Percentiles rank a stretch among this genome's conserved stretches.
phyloP scores from a whole-genome alignment of 1,284 basidiomycete species.

The Gomphus bonarii region DNA sequence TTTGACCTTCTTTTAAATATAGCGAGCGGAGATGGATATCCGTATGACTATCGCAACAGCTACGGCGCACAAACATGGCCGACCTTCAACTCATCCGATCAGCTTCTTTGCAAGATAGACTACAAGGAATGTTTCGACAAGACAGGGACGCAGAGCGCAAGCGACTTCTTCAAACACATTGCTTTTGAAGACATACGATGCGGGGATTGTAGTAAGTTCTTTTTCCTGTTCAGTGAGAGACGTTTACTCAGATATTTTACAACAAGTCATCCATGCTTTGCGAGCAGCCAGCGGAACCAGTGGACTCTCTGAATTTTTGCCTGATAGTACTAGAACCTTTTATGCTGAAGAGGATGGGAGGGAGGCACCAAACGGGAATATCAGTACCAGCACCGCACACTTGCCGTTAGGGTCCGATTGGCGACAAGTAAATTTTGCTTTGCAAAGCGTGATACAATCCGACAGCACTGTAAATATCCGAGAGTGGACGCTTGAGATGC shows the following conservation, averaged over 20 bases:
- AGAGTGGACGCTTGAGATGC: conserved; percentile 28
- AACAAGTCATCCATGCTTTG: conserved; percentile 33
- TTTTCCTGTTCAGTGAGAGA: neutral
- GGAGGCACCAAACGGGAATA: neutral
- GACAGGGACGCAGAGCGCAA: conserved; percentile 17
- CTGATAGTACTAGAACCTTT: conserved; percentile 17
- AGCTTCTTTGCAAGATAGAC: conserved; percentile 18
- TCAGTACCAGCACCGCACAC: conserved; percentile 22
- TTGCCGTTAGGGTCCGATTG: conserved; percentile 32
- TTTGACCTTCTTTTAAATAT: neutral
- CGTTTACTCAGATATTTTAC: neutral
- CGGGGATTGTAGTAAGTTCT: conserved; percentile 37
- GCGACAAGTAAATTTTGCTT: conserved; percentile 30
- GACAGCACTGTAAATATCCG: conserved; percentile 25
- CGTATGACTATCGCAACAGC: conserved; percentile 18
- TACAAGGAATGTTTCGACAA: conserved; percentile 25
- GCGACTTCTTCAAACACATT: conserved; percentile 35
- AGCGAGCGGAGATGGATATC: conserved; percentile 23
- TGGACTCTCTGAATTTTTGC: conserved; percentile 37
- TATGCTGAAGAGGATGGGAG: conserved; percentile 12
- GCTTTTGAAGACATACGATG: conserved; percentile 34
- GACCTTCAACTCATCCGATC: conserved; percentile 8
- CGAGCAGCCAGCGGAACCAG: conserved; percentile 31
- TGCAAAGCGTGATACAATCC: conserved; percentile 26
- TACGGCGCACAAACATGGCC: conserved; percentile 14